Percentiles rank a stretch among this genome's conserved stretches.
Evolutionary conservation across 164 flowering plant species (phyloP).

Genomic region (Tetrastigma voinierianum): DNA sequence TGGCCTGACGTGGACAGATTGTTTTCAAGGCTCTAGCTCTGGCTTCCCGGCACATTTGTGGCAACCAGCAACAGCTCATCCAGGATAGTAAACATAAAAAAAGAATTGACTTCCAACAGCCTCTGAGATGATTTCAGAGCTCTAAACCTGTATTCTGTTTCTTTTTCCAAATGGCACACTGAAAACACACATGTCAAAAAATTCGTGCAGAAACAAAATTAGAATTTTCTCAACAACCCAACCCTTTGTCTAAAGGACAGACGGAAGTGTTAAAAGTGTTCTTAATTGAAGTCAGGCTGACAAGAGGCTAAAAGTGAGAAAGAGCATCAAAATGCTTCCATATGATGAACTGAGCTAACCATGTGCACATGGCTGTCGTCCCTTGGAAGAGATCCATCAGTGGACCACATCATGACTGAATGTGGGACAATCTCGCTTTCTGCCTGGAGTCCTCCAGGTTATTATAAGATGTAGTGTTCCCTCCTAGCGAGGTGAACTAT

Average conservation of each 20-base stretch:
- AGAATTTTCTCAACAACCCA: not conserved
- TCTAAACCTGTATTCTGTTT: too few relatives aligned
- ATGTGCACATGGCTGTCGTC: conserved; percentile 94
- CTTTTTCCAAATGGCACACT: too few relatives aligned
- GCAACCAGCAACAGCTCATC: not conserved
- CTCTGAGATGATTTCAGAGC: too few relatives aligned
- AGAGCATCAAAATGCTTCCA: conserved; percentile 87
- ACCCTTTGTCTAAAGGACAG: conserved; percentile 28
- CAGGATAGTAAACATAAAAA: too few relatives aligned
- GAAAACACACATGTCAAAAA: too few relatives aligned
- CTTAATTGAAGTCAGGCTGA: conserved; percentile 82
- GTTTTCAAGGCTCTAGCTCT: conserved; percentile 95
- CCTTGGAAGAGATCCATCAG: conserved; percentile 81
- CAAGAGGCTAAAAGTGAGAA: conserved; percentile 91
- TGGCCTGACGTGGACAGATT: conserved; percentile 91
- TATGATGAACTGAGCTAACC: conserved; percentile 94
- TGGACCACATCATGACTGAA: conserved; percentile 58
- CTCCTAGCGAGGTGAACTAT: not conserved
- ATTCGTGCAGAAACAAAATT: too few relatives aligned
- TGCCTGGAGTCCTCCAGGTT: conserved; percentile 31
- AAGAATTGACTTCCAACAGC: too few relatives aligned
- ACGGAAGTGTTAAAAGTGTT: conserved; percentile 87
- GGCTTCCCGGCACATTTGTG: conserved; percentile 87
- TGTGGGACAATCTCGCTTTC: conserved; percentile 54
- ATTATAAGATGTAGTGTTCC: conserved; percentile 16